Conservation (phyloP, 495 filamentous ascomycete species). For the Trichoderma virens region DNA sequence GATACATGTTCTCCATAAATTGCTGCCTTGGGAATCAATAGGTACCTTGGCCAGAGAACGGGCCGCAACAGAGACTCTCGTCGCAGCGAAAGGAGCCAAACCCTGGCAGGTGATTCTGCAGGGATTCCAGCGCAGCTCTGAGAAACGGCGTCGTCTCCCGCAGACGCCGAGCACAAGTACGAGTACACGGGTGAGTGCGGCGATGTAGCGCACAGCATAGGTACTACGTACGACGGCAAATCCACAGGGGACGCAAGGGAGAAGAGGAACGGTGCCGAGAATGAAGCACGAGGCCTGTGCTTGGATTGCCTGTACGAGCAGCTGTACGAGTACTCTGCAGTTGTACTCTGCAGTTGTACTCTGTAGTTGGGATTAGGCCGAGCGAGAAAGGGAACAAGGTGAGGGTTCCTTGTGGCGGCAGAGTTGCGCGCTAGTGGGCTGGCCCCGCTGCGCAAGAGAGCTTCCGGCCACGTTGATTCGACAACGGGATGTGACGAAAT, state of each 20-base stretch:
- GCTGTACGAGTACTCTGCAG: too few species aligned
- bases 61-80: not conserved
- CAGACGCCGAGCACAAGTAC: not conserved
- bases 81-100: not conserved
- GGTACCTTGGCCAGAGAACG: not conserved
- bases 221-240: not conserved
- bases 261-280: not conserved
- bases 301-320: not conserved
- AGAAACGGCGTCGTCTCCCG: not conserved
- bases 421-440: conserved; percentile 4
- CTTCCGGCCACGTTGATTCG: conserved; percentile 27
- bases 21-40: not conserved
- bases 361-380: too few species aligned
- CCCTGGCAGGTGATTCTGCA: not conserved
- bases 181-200: not conserved
- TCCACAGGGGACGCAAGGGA: not conserved
- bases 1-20: too few species aligned
- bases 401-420: not conserved
- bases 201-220: not conserved
- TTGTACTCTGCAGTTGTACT: too few species aligned
- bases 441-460: conserved; percentile 10
- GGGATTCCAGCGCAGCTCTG: too few species aligned
- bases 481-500: conserved; percentile 28
- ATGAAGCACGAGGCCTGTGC: not conserved
- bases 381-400: not conserved